Evolutionary conservation across 805 yeast genomes (phyloP), one percentile per base, ranked within the genome.

Genomic region (Kuraishia piskuri): DNA sequence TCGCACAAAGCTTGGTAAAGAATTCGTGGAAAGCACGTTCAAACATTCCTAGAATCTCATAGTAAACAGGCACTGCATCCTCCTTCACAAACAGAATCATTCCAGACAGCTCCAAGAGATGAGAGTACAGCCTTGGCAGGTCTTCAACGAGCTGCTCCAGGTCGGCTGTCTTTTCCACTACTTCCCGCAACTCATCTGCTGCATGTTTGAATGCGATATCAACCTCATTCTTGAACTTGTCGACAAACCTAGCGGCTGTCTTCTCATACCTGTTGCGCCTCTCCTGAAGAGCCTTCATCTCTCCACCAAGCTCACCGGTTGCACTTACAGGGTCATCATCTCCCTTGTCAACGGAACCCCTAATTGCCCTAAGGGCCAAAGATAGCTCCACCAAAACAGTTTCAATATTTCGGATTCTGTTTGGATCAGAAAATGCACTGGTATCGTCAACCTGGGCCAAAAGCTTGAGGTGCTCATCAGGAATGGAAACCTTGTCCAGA

Each of bases 261-360:
- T 68, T 63, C 59, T 84, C 88, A 62, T 86, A 88, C 4, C 72
- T 75, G 17, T 73, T 69, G 54, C 82, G 77, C 61, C 86, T 83
- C 60, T 88, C 90, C 55, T 75, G 76, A 55, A 89, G 72, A 0
- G 95, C 95, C 54, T 76, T 74, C 89, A 90, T 86, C 20, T 78
- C 76, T 37, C 83, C 82, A 55, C 85, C 64, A 53, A 73, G 74
- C 53, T 74, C 74, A 49, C 69, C 62, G 10, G 71, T 75, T 21
- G 68, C 73, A 44, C 83, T 81, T 55, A 86, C 64, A 53, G 73
- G 74, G 54, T 74, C 74, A 49, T 69, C 62, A 10, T 71, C 75
- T 21, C 68, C 74, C 45, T 71, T 77, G 2, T 59, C 61, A 20
- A 51, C 49, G n/a, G 66, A 57, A 50, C 83, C 82, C 54, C 80